These are phyloP conservation scores for Botrytis fragariae DNA, from an alignment of 2,329 filamentous ascomycete genomes.

Conservation along the genomic window DNA sequence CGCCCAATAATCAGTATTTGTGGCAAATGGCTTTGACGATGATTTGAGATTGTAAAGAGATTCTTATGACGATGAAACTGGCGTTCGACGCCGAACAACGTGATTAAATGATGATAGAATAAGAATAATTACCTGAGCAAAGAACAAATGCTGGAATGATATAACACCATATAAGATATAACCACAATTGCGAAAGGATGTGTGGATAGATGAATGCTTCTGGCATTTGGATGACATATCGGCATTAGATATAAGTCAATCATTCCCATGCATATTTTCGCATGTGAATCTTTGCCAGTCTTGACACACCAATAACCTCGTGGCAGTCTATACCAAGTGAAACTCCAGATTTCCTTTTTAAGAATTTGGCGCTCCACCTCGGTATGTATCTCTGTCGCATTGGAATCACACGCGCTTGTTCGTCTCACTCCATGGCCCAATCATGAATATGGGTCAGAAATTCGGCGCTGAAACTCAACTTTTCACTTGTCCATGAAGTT, in stretches of 20 bases:
- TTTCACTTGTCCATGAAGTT: neutral
- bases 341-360: slow-evolving; percentile 17
- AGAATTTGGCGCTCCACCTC: neutral
- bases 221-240: neutral
- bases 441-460: neutral
- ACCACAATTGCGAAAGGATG: neutral
- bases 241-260: neutral
- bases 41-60: neutral
- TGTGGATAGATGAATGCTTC: neutral
- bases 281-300: slow-evolving; percentile 8
- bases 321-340: slow-evolving; percentile 23
- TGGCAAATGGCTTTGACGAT: neutral
- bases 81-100: neutral
- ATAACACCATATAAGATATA: neutral
- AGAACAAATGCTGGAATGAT: neutral
- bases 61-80: neutral
- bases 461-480: slow-evolving; percentile 16
- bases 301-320: slow-evolving; percentile 22
- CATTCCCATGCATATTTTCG: neutral
- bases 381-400: slow-evolving; percentile 13
- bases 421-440: slow-evolving; percentile 9
- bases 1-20: neutral
- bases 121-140: neutral
- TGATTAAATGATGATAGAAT: neutral
- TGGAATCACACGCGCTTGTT: slow-evolving; percentile 11